Conservation (phyloP, 768 basidiomycete genomes). For the Lactifluus subvellereus region DNA sequence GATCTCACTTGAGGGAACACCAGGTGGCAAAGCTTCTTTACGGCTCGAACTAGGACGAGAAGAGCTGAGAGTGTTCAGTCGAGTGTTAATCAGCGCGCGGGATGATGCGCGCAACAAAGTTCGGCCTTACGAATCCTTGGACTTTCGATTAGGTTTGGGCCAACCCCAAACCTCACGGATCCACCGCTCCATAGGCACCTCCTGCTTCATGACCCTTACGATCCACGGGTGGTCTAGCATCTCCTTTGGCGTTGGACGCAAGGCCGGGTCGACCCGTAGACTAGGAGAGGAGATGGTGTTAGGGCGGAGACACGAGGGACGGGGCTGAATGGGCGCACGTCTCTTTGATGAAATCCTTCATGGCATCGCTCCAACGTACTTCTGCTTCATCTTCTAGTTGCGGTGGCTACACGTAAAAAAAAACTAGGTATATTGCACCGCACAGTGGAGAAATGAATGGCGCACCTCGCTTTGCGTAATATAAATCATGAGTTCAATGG, state of each 20-base stretch:
- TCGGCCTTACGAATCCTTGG: conserved; percentile 29
- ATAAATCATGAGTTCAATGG: conserved; percentile 92
- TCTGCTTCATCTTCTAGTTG: conserved; percentile 69
- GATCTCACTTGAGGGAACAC: not conserved
- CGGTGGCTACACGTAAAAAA: conserved; percentile 53
- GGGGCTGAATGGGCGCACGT: conserved; percentile 49
- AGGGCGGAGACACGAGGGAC: conserved; percentile 9
- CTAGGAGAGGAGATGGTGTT: conserved; percentile 34
- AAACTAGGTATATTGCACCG: conserved; percentile 22
- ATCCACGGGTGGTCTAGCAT: conserved; percentile 87
- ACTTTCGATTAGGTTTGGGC: conserved; percentile 40
- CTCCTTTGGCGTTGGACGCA: conserved; percentile 76
- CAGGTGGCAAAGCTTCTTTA: conserved; percentile 22
- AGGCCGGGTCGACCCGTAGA: conserved; percentile 59
- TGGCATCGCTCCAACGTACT: conserved; percentile 64
- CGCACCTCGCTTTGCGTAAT: conserved; percentile 75
- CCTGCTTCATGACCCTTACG: conserved; percentile 63
- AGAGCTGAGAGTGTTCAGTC: conserved; percentile 15
- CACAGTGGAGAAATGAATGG: conserved; percentile 23
- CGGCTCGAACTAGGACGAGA: conserved; percentile 33
- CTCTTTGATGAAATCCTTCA: conserved; percentile 87
- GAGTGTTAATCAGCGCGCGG: conserved; percentile 13
- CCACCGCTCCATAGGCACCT: conserved; percentile 88
- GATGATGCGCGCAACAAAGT: conserved; percentile 9
- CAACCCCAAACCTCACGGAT: conserved; percentile 81